Evolutionary conservation across 176 grass and related monocot genomes (phyloP).

Genomic region (Rhynchospora pubera): DNA sequence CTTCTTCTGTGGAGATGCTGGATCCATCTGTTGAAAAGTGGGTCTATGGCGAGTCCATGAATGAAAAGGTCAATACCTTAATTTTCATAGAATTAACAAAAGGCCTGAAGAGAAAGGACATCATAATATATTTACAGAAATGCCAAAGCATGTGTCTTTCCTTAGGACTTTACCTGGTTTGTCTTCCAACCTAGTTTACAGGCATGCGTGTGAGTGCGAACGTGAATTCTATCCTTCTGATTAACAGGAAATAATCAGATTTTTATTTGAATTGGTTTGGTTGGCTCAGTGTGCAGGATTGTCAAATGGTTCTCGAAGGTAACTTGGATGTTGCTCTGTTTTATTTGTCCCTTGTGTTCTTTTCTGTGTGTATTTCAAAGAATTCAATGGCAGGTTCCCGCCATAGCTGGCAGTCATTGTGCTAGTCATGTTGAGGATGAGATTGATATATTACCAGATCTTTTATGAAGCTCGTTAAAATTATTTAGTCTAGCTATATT

Average conservation of each 20-base stretch:
- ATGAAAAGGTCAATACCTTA: slow-evolving; percentile 19
- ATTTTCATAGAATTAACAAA: neutral
- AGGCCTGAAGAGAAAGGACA: neutral
- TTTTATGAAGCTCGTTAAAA: neutral
- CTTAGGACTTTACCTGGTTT: too few species aligned
- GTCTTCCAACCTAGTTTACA: neutral
- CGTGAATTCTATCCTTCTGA: neutral
- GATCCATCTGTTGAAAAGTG: slow-evolving; percentile 70
- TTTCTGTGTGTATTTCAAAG: neutral
- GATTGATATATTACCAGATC: too few species aligned
- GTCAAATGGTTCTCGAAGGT: neutral
- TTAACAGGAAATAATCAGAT: neutral
- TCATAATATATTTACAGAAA: neutral
- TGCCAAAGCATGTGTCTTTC: too few species aligned
- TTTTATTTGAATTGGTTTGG: neutral
- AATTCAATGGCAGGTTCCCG: neutral
- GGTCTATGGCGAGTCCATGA: slow-evolving; percentile 47
- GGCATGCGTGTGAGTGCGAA: neutral
- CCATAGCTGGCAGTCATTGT: neutral
- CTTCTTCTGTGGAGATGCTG: slow-evolving; percentile 84
- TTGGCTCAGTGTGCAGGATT: neutral
- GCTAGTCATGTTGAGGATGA: too few species aligned
- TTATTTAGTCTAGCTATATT: neutral
- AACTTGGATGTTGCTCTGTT: neutral
- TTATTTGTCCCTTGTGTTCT: neutral